Percentiles rank a stretch among this genome's conserved stretches.
These are phyloP conservation scores for Hericium coralloides DNA, from an alignment of 768 basidiomycete species.

Conservation along the genomic window DNA sequence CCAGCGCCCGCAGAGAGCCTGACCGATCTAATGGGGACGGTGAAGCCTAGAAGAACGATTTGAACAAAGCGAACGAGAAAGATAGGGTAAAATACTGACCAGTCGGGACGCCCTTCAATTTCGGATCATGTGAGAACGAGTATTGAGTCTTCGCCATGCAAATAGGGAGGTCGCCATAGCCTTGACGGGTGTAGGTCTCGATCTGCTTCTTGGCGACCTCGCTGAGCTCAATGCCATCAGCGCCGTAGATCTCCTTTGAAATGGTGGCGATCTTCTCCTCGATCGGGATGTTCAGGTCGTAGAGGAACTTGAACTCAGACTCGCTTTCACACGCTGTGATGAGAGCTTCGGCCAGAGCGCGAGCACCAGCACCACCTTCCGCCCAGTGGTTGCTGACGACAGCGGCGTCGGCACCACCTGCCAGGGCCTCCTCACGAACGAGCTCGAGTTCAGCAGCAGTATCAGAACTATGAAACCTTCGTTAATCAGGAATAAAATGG, in stretches of 20 bases:
- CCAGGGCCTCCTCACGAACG: slow-evolving; percentile 68
- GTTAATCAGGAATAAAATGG: neutral
- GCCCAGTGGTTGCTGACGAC: slow-evolving; percentile 98
- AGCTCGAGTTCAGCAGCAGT: slow-evolving; percentile 84
- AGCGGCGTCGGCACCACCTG: slow-evolving; percentile 88
- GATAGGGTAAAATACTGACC: slow-evolving; percentile 29
- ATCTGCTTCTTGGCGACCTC: slow-evolving; percentile 79
- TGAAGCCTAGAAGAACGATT: slow-evolving; percentile 59
- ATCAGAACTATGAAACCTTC: slow-evolving; percentile 52
- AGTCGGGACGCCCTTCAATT: slow-evolving; percentile 81
- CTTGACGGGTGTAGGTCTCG: slow-evolving; percentile 87
- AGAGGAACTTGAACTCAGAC: slow-evolving; percentile 88
- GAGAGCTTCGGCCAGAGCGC: slow-evolving; percentile 87
- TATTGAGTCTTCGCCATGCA: slow-evolving; percentile 99
- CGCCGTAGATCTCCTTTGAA: slow-evolving; percentile 87
- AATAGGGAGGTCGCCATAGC: slow-evolving; percentile 71
- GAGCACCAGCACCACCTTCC: slow-evolving; percentile 85
- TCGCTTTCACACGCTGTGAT: slow-evolving; percentile 75
- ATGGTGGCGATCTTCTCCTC: slow-evolving; percentile 86
- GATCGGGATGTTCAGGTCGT: slow-evolving; percentile 76
- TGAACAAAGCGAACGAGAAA: neutral
- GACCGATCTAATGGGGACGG: slow-evolving; percentile 82
- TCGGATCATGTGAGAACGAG: slow-evolving; percentile 92
- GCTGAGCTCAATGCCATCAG: slow-evolving; percentile 82
- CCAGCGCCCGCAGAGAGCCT: slow-evolving; percentile 88